Evolutionary conservation across 75 land plant genomes (phyloP), one percentile per base, ranked within the genome.

Genomic region (Pinus taeda): DNA sequence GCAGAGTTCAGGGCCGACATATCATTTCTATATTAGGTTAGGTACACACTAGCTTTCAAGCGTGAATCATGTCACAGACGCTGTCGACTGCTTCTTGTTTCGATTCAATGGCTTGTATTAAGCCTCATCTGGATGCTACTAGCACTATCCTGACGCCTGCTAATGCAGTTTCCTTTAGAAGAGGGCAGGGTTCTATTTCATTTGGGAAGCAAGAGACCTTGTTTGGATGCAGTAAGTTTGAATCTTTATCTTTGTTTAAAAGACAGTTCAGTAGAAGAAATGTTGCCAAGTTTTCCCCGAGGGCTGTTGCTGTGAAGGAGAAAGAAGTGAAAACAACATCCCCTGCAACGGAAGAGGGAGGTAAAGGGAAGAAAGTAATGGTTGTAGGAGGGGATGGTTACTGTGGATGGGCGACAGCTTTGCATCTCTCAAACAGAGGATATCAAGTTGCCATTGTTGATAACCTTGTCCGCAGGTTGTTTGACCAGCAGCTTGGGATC

Each of bases 391-490:
- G 99, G 33, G 99, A 97, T 84, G 99, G 99, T 12, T 97, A 92
- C 76, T 97, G 99, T 83, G 99, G 99, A 11, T 97, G 99, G 99
- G 99, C 99, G 36, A 97, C 98, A 57, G 98, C 99, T 14, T 90
- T 97, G 59, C 99, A 94, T 74, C 93, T 97, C 24, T 94, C 98
- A 53, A 97, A 97, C 70, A 86, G 88, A 64, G 87, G 87, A 39
- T 95, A 94, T 75, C 93, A 97, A 73, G 99, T 97, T 45, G 90
- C 95, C 70, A 90, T 97, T 62, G 97, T 97, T 57, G 99, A 97
- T 74, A 97, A 74, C 78, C 89, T 97, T 59, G 86, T 95, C 29
- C 93, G 99, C 12, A 90, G 99, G 56, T 89, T 89, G 24, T 94
- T 95, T 78, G 99, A 97, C 63, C 93, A 97, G 66, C 99, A 97